Conservation (phyloP, 768 basidiomycete species). For the Kwoniella heveanensis region DNA sequence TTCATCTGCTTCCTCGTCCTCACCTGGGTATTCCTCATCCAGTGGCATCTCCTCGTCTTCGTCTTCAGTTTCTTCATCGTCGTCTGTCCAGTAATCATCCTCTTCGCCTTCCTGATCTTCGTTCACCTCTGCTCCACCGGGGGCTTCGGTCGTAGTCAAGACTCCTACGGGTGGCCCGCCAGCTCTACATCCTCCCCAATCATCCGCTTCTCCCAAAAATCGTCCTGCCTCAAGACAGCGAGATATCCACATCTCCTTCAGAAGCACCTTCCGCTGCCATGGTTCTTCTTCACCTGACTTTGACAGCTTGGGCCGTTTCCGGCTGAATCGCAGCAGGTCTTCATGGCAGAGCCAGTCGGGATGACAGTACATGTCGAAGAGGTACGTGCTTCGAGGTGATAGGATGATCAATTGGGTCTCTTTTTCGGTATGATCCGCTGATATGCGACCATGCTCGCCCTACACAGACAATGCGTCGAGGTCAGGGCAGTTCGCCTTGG, state of each 20-base stretch:
- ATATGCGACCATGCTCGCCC: conserved; percentile 19
- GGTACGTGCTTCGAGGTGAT: conserved; percentile 18
- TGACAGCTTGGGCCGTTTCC: not conserved
- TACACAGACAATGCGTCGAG: not conserved
- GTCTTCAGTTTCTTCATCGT: not conserved
- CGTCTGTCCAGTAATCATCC: not conserved
- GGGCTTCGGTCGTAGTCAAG: not conserved
- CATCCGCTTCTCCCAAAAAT: conserved; percentile 36
- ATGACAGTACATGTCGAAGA: conserved; percentile 41
- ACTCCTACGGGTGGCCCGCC: conserved; percentile 28
- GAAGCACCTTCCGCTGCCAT: conserved; percentile 38
- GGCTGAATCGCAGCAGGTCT: not conserved
- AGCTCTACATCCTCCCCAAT: conserved; percentile 39
- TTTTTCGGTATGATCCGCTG: conserved; percentile 14
- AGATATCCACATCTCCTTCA: conserved; percentile 35
- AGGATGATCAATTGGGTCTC: conserved; percentile 25
- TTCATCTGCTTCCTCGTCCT: not conserved
- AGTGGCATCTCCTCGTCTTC: not conserved
- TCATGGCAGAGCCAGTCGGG: conserved; percentile 31
- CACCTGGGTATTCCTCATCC: not conserved
- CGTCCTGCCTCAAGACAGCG: conserved; percentile 30
- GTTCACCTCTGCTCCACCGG: too few species aligned
- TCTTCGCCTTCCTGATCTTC: not conserved
- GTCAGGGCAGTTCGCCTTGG: too few species aligned
- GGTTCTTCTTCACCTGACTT: conserved; percentile 6